Base-by-base conservation (phyloP, 441 rosid species). In the Isatis lusitanica region DNA sequence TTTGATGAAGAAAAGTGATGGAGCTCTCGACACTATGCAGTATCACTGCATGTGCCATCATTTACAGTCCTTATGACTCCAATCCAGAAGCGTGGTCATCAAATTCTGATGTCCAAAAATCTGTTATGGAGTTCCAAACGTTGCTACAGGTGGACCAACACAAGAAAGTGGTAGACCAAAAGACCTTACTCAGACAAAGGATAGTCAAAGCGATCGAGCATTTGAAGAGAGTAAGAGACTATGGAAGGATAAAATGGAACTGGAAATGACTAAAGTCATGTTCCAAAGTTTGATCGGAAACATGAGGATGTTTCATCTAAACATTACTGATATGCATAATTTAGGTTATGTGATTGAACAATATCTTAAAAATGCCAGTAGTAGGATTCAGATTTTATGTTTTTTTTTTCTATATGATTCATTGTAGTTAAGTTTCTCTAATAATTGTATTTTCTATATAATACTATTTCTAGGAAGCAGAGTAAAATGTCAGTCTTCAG, bases 71-170 rank as follows among this genome's bases (percentile, higher is more conserved):
- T 0, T 80, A 82, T 1, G 88, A 84, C 2, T 1, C 82, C 0
- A 80, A 70, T 6, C 91, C 88, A 0, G 88, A 82, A 39, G 78
- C 83, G 0, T 89, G 94, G 90, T 93, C 94, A 0, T 81, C 90
- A 1, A 80, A 65, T 0, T 0, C 28, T 0, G 86, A 80, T 0
- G 88, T 78, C 9, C 84, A 76, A 35, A 42, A 63, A 0, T 75
- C 86, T 12, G 9, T 87, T 12, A 16, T 82, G 0, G 66, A 80
- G 28, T 89, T 86, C 72, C 67, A 48, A 42, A 72, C 15, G 63
- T 65, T 86, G 73, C 86, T 89, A 0, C 82, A 82, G 35, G 82
- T 84, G 83, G 90, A 89, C 33, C 87, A 86, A 11, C 43, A 82
- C 39, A 86, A 83, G 71, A 91, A 86, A 66, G 85, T 83, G 89